Conservation (phyloP, 2,329 filamentous ascomycete species). For the Bertia moriformis region DNA sequence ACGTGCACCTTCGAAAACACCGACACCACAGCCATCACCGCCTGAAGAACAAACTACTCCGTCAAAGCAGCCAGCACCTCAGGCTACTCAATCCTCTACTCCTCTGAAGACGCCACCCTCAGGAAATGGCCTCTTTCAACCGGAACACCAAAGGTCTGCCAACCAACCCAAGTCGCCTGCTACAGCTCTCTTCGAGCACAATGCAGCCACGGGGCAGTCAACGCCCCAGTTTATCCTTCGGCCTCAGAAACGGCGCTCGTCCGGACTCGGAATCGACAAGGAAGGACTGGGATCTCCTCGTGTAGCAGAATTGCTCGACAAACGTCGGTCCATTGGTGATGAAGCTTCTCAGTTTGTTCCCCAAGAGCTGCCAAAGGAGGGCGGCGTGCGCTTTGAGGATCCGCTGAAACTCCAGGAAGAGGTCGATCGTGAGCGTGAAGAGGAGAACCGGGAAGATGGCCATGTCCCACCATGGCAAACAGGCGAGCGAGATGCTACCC, state of each 20-base stretch:
- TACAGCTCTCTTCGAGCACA: neutral
- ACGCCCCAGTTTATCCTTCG: neutral
- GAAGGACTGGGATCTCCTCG: slow-evolving; percentile 39
- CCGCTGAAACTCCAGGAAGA: slow-evolving; percentile 30
- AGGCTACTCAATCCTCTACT: neutral
- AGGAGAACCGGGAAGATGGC: slow-evolving; percentile 29
- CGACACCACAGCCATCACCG: neutral
- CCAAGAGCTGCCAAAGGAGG: neutral
- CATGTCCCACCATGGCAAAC: slow-evolving; percentile 21
- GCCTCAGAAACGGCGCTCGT: slow-evolving; percentile 25
- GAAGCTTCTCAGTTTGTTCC: slow-evolving; percentile 4
- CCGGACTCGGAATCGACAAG: slow-evolving; percentile 36
- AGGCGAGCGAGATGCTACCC: slow-evolving; percentile 22
- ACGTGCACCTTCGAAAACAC: neutral
- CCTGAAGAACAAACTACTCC: neutral
- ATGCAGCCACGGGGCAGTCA: neutral
- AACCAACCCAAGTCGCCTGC: neutral
- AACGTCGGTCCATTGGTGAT: slow-evolving; percentile 35
- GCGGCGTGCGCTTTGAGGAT: slow-evolving; percentile 29
- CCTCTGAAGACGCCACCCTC: neutral
- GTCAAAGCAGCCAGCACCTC: neutral
- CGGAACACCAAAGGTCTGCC: neutral
- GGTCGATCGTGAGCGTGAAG: slow-evolving; percentile 30
- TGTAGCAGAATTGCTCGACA: slow-evolving; percentile 35
- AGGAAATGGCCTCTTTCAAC: neutral